These are phyloP conservation scores for Acmispon strigosus DNA, from an alignment of 306 rosid genomes.

Conservation along the genomic window DNA sequence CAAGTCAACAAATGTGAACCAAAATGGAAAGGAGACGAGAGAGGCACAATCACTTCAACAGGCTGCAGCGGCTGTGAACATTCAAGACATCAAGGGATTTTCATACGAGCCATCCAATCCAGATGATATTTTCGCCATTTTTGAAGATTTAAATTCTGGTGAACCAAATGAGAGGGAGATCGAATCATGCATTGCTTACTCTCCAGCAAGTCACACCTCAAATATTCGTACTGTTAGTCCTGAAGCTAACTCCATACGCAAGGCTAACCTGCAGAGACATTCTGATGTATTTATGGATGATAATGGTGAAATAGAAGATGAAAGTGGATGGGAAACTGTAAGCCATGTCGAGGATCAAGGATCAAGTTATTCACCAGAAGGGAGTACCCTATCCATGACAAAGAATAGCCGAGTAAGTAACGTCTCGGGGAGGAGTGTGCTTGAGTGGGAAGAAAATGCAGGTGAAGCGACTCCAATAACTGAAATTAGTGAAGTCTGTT, in stretches of 20 bases:
- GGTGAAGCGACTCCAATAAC: conserved; percentile 57
- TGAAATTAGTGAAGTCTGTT: conserved; percentile 71
- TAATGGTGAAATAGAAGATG: conserved; percentile 68
- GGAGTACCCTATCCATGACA: conserved; percentile 54
- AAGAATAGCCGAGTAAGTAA: conserved; percentile 53
- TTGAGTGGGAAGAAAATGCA: conserved; percentile 68
- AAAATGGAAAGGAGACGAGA: conserved; percentile 59
- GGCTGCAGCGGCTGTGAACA: conserved; percentile 54
- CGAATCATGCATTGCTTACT: conserved; percentile 54
- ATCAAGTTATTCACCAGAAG: conserved; percentile 74
- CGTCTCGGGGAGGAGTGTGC: conserved; percentile 48
- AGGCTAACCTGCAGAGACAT: conserved; percentile 41
- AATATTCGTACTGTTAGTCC: conserved; percentile 70
- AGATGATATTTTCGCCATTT: conserved; percentile 70
- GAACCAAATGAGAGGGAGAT: conserved; percentile 65
- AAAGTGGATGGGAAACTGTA: conserved; percentile 98
- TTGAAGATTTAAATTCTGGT: conserved; percentile 56
- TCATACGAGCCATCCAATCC: conserved; percentile 66
- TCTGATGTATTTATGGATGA: conserved; percentile 38
- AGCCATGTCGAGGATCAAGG: conserved; percentile 90
- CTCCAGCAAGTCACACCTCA: conserved; percentile 62
- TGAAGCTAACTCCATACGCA: conserved; percentile 37
- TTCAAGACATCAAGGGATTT: conserved; percentile 64
- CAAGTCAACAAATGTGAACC: conserved; percentile 32
- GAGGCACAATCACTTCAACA: conserved; percentile 53